Base-by-base conservation (phyloP, 1,139 yeast genomes). In the Kluyveromyces sp. region DNA sequence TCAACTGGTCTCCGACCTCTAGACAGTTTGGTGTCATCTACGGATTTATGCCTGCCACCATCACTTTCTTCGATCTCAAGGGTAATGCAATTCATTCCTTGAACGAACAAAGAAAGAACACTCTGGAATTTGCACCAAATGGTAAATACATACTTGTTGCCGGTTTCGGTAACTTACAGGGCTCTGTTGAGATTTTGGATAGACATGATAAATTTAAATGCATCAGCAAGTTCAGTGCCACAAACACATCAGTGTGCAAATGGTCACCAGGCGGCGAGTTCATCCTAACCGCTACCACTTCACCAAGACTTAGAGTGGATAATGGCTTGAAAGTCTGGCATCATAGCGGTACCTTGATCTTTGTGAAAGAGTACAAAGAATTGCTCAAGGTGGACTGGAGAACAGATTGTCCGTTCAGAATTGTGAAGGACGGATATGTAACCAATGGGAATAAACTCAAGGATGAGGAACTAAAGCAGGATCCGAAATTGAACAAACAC, bases 181-280 rank as follows among this genome's bases (percentile, higher is more conserved):
- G 99, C 49, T 80, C 92, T 9, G 94, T 94, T 50, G 97, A 94
- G 61, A 83, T 94, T 49, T 83, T 89, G 62, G 98, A 94, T 69
- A 84, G 97, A 63, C 88, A 83, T 64, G 80, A 83, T 61, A 85
- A 85, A 65, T 92, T 88, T 64, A 67, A 74, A 48, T 85, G 86
- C 65, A 77, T 92, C 43, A 73, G 88, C 15, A 75, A 87, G 30
- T 84, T 92, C 61, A 88, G 86, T 61, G 98, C 97, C 3, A 70
- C 96, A 39, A 94, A 94, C 68, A 88, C 97, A 11, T 83, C 95
- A 25, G 94, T 83, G 39, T 89, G 96, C 64, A 88, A 85, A 64
- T 94, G 98, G 98, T 82, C 95, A 3, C 98, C 99, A n/a, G 95
- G 94, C 67, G 97, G 98, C 33, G 78, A 94, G 59, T 87, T 75